These are phyloP conservation scores for Dactylis glomerata DNA, from an alignment of 176 grass and related monocot species.

Conservation along the genomic window DNA sequence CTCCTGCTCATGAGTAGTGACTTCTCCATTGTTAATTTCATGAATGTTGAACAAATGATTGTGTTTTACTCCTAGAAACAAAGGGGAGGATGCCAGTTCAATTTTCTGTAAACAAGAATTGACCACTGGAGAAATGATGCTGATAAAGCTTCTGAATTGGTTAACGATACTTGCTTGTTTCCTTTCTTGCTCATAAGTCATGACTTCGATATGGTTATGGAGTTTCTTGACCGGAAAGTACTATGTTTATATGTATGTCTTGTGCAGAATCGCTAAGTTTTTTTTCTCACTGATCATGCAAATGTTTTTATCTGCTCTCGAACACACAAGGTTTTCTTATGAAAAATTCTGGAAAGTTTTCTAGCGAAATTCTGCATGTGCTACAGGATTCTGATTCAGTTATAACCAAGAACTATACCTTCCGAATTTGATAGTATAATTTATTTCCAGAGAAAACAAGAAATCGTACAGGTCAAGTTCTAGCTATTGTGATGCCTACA, in stretches of 20 bases:
- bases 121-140: too few relatives aligned
- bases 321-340: not conserved
- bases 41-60: too few relatives aligned
- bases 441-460: slow-evolving; percentile 32
- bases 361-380: not conserved
- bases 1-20: not conserved
- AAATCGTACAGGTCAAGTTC: not conserved
- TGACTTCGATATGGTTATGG: not conserved
- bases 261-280: not conserved
- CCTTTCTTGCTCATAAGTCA: not conserved
- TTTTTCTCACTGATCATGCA: not conserved
- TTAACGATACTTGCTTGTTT: not conserved
- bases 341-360: not conserved
- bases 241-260: not conserved
- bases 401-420: not conserved
- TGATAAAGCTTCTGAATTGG: not conserved
- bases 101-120: too few relatives aligned
- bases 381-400: not conserved
- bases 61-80: too few relatives aligned
- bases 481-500: slow-evolving; percentile 37
- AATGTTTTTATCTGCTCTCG: not conserved
- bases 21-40: too few relatives aligned
- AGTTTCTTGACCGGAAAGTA: not conserved
- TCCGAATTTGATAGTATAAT: not conserved
- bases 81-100: too few relatives aligned